Conservation (phyloP, 352 stramenopile genomes). For the Globisporangium polare region DNA sequence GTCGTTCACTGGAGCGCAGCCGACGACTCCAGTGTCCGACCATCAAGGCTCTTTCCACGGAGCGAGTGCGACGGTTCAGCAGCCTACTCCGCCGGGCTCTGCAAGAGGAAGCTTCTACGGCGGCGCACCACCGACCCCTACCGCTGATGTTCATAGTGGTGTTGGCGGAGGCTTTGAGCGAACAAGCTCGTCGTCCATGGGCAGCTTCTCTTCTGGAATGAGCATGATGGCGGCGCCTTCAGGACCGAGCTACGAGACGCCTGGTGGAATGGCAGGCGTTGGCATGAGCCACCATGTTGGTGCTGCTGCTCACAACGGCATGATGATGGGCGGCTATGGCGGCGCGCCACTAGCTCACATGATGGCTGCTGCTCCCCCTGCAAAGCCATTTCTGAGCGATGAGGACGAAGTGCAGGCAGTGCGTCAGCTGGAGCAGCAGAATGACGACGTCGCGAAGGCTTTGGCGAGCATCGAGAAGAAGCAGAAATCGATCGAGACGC, state of each 20-base stretch:
- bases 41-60: conserved; percentile 14
- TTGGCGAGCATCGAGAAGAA: conserved; percentile 56
- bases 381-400: conserved; percentile 58
- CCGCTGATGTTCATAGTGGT: conserved; percentile 3
- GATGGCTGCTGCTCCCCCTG: background rate
- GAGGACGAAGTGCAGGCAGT: conserved; percentile 52
- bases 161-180: conserved; percentile 16
- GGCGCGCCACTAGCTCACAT: background rate
- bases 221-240: conserved; percentile 17
- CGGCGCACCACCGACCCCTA: background rate
- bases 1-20: conserved; percentile 17
- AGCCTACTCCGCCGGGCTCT: conserved; percentile 15
- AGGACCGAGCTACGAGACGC: conserved; percentile 18
- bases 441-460: conserved; percentile 36
- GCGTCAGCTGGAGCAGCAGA: conserved; percentile 51
- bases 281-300: conserved; percentile 18
- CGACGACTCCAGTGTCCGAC: conserved; percentile 4
- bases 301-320: conserved; percentile 15
- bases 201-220: conserved; percentile 33
- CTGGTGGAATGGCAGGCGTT: conserved; percentile 22
- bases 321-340: conserved; percentile 17
- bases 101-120: conserved; percentile 16
- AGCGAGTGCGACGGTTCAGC: conserved; percentile 1
- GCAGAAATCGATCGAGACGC: conserved; percentile 52
- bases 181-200: conserved; percentile 41